These are phyloP conservation scores for Batkoa obscura DNA, from an alignment of 371 early-diverging fungal species.

Conservation along the genomic window DNA sequence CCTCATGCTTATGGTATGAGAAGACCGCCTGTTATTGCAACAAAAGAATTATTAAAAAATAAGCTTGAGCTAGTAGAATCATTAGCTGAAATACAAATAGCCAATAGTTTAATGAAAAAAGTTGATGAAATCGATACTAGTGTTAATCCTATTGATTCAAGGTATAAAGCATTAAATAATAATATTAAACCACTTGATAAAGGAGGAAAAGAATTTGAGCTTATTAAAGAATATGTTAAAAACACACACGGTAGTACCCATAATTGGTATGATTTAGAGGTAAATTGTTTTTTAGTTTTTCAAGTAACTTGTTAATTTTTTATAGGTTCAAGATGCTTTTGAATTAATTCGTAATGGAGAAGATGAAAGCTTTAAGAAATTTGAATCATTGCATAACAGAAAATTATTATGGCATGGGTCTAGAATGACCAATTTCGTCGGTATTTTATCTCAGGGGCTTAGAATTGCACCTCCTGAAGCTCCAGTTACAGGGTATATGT, in stretches of 20 bases:
- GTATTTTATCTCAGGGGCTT: slow-evolving; percentile 36
- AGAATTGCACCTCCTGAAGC: slow-evolving; percentile 42
- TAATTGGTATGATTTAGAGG: too few relatives aligned
- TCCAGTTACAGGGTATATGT: slow-evolving; percentile 44
- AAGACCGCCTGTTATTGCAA: slow-evolving; percentile 21
- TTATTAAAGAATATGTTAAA: slow-evolving; percentile 13
- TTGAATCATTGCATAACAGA: too few relatives aligned
- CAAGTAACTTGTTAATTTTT: too few relatives aligned
- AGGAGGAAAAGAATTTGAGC: slow-evolving; percentile 9
- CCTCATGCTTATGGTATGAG: slow-evolving; percentile 25
- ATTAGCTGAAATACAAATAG: slow-evolving; percentile 21
- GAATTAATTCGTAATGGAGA: too few relatives aligned
- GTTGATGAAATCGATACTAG: slow-evolving; percentile 17
- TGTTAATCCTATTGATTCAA: background rate
- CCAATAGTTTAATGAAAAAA: slow-evolving; percentile 9
- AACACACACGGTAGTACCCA: slow-evolving; percentile 17
- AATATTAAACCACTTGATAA: background rate
- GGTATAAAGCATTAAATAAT: background rate
- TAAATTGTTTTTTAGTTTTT: too few relatives aligned
- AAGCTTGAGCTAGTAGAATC: slow-evolving; percentile 39
- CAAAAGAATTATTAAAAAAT: slow-evolving; percentile 14
- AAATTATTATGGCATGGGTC: slow-evolving; percentile 30
- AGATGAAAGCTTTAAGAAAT: too few relatives aligned
- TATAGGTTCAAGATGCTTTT: too few relatives aligned
- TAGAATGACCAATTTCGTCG: slow-evolving; percentile 26